Conservation (phyloP, 108 stramenopile genomes). For the Seminavis robusta region DNA sequence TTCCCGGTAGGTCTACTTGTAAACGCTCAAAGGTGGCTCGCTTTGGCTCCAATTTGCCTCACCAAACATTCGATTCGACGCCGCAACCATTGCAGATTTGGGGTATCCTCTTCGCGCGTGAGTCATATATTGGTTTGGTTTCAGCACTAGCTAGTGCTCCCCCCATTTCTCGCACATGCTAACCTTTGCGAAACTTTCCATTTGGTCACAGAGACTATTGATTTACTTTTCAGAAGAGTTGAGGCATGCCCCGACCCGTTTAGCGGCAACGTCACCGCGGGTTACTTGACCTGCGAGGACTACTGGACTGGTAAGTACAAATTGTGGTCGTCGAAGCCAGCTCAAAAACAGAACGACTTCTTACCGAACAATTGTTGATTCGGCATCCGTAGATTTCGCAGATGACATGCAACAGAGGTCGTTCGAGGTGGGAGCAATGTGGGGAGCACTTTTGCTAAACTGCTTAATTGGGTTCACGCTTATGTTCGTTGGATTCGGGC, state of each 20-base stretch:
- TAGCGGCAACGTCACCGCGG: background rate
- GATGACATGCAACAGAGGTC: slow-evolving; percentile 53
- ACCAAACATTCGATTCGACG: too few species aligned
- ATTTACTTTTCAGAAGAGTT: slow-evolving; percentile 51
- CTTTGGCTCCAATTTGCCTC: too few species aligned
- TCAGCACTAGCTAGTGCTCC: too few species aligned
- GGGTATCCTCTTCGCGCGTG: slow-evolving; percentile 55
- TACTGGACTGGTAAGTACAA: too few species aligned
- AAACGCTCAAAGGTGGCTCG: too few species aligned
- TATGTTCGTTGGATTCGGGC: slow-evolving; percentile 62
- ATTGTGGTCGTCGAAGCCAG: too few species aligned
- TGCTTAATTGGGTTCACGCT: slow-evolving; percentile 59
- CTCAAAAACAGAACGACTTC: too few species aligned
- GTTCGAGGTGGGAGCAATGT: slow-evolving; percentile 35
- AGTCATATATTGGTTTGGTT: background rate
- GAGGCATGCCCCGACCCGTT: slow-evolving; percentile 33
- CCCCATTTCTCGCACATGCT: too few species aligned
- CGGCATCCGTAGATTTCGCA: too few species aligned
- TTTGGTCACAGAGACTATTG: slow-evolving; percentile 46
- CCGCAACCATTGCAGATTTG: too few species aligned
- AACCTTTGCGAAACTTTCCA: slow-evolving; percentile 8
- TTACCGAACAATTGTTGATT: too few species aligned
- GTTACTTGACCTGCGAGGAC: slow-evolving; percentile 35
- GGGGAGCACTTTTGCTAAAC: slow-evolving; percentile 35
- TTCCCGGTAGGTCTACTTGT: too few species aligned